Evolutionary conservation across 73 alveolate species (phyloP), one percentile per base, ranked within the genome.

Genomic region (Symbiodinium pilosum): DNA sequence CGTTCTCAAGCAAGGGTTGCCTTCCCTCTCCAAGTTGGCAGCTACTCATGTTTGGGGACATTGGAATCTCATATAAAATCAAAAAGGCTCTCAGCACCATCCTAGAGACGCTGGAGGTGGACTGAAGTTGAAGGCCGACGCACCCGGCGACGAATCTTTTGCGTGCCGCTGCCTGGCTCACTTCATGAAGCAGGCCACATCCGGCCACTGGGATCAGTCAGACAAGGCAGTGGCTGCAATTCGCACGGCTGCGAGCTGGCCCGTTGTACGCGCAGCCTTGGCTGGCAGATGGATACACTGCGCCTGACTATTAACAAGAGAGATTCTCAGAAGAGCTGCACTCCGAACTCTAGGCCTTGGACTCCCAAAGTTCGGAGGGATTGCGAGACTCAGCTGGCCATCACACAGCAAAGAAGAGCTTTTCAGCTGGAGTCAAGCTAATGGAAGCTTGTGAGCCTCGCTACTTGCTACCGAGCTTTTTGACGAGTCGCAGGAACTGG

Each of bases 331-430:
- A 14, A 47, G 59, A 9, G 59, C 59, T 47, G 59, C 59, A 47
- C 59, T 64, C 81, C 34, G 81, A 28, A 54, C 73, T 64, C 81
- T 64, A 9, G 41, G 81, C 38, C 3, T 18, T n/a, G 21, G 81
- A n/a, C 81, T 64, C 81, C 81, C 81, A 64, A 18, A 64, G 81
- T 28, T 64, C 81, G 20, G 81, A 64, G 39, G 81, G 81, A n/a
- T 64, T 64, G 81, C 81, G 81, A n/a, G 81, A 64, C 81, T 64
- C 14, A 28, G 81, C 6, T 47, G 14, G 14, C 59, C 6, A 47
- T 47, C 59, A 47, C 59, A 47, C 59, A 14, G 14, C 59, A 47
- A 47, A 14, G 14, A 47, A n/a, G n/a, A n/a, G n/a, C n/a, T n/a
- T n/a, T n/a, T n/a, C n/a, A n/a, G n/a, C n/a, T n/a, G n/a, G n/a